Evolutionary conservation across 2,329 filamentous ascomycete species (phyloP), one percentile per base, ranked within the genome.

Genomic region (Mollisiaceae sp.): DNA sequence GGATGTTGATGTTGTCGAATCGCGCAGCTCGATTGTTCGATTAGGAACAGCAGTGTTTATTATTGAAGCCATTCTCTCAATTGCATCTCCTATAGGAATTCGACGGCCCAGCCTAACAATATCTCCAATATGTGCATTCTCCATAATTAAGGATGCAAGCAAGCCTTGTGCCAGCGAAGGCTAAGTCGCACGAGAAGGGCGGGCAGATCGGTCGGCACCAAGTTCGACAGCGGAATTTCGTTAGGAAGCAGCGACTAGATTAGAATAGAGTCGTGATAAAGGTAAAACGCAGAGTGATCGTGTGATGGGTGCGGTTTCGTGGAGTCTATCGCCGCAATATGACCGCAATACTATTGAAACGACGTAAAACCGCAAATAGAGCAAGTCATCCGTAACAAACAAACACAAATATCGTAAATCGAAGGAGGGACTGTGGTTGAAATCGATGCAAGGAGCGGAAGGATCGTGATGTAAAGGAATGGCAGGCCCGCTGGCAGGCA

Each of bases 401-500:
- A 38, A 59, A 55, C 47, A 43, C 61, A 50, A 58, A 56, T 47
- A 62, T 56, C 57, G 39, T 45, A 55, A 24, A 39, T 60, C 58
- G 68, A 78, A 78, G 67, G 77, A 78, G 70, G 67, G 76, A 76
- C 75, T 76, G 66, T 63, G 65, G 73, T 75, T 70, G 71, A 73
- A 66, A 66, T n/a, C 12, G 20, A 24, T 35, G 60, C 63, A 73
- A 74, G 22, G 80, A 83, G 77, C 76, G 80, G 78, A 78, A 69
- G 43, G 75, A 74, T 77, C 47, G 54, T 35, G 67, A 73, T 76
- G 72, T 75, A 81, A 86, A 85, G 74, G 84, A 86, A 79, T 82
- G 86, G 79, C 82, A 80, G 78, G 83, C 84, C 85, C 78, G 83
- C 82, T 83, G 81, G 82, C 83, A 84, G 82, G 82, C 82, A 78